A percentile compares a stretch with the other conserved stretches of the same genome.
Evolutionary conservation across 345 rosid genomes (phyloP).

Genomic region (Toxicodendron radicans): DNA sequence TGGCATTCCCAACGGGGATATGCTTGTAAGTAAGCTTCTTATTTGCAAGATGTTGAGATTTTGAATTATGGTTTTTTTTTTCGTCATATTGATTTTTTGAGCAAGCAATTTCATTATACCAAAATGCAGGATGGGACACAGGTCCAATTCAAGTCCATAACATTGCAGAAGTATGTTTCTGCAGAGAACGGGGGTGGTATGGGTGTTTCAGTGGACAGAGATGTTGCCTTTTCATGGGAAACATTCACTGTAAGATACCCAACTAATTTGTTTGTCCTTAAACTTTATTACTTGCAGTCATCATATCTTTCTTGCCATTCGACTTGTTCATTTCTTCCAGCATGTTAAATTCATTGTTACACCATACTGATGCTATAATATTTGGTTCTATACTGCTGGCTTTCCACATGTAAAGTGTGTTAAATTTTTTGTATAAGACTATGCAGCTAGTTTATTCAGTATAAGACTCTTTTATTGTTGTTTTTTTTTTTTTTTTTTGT

Average conservation of each 20-base stretch:
- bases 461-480: not conserved
- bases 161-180: conserved; percentile 53
- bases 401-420: not conserved
- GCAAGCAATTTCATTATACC: conserved; percentile 5
- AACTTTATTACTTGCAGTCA: not conserved
- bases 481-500: not conserved
- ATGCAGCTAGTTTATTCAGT: not conserved
- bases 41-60: not conserved
- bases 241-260: conserved; percentile 54
- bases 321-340: not conserved
- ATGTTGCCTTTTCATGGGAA: conserved; percentile 66
- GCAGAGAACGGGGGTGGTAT: conserved; percentile 73
- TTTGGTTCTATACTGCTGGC: not conserved
- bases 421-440: not conserved
- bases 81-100: not conserved
- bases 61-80: not conserved
- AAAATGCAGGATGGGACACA: conserved; percentile 66
- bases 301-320: too few species aligned
- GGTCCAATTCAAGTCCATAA: conserved; percentile 59
- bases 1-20: conserved; percentile 68
- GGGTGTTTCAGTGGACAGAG: conserved; percentile 52
- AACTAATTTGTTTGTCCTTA: conserved; percentile 1
- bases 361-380: not conserved
- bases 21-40: conserved; percentile 54
- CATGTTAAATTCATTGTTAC: not conserved